Evolutionary conservation across 2,329 filamentous ascomycete genomes (phyloP), one percentile per base, ranked within the genome.

Genomic region (Acrocalymma vagum): DNA sequence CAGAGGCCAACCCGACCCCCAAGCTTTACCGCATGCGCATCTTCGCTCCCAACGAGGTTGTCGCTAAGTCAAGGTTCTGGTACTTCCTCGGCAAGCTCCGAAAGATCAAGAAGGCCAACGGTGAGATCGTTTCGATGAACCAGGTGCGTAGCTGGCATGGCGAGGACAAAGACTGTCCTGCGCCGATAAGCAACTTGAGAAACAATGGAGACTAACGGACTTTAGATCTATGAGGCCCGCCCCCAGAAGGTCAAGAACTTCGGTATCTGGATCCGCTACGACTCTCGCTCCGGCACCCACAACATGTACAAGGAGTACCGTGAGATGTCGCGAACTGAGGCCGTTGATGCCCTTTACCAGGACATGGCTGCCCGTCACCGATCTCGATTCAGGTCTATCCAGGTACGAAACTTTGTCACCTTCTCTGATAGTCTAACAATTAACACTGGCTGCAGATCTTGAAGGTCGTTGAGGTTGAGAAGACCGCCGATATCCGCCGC

Each of bases 291-390:
- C 70, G 94, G 94, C 70, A 99, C 94, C 71, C 94, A 99, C 91
- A 99, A 99, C 88, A 99, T 99, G 94, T 99, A 99, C 90, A 97
- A 97, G 87, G 94, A 99, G 87, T 97, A 96, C 88, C 90, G 94
- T 76, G 94, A 97, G 85, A 89, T 97, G 85, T 93, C 89, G 75
- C 85, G 94, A 78, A 89, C 87, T 72, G 93, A 94, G 65, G 94
- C 94, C 62, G 93, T 97, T 71, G 89, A 97, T 80, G 80, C 93
- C 65, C 86, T 99, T 74, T 99, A 99, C 88, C 89, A 94, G 80
- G 94, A 99, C 83, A 97, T 99, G 94, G 91, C 94, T 67, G 93
- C 95, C 77, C 90, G 94, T 77, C 94, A 99, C 86, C 91, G 90
- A 75, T 87, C 94, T 72, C 90, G 94, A 72, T 99, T 99, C 85